phyloP scores from a whole-genome alignment of 1,284 basidiomycete species.

The Papiliotrema terrestris region DNA sequence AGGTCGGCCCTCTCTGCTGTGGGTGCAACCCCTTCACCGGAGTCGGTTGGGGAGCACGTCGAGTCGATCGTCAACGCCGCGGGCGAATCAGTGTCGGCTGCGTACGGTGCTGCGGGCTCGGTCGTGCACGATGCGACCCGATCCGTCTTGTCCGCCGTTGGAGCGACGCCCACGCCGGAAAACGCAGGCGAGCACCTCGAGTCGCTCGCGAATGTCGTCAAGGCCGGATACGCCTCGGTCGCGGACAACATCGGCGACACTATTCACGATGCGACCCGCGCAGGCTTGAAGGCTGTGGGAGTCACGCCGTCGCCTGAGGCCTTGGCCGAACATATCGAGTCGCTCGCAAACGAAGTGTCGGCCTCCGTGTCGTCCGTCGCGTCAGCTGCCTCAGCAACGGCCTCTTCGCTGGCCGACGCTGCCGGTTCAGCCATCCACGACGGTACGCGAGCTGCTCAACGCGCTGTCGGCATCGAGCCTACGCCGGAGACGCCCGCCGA shows the following conservation, averaged over 20 bases:
- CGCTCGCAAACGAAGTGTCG: constrained; percentile 15
- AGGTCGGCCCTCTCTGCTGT: constrained; percentile 19
- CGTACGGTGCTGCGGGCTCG: constrained; percentile 8
- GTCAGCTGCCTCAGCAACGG: constrained; percentile 6
- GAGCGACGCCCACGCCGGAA: constrained; percentile 15
- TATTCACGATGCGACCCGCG: constrained; percentile 16
- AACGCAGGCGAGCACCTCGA: constrained; percentile 11
- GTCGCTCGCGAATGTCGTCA: constrained; percentile 2
- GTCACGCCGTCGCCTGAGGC: constrained; percentile 10
- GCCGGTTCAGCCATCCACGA: constrained; percentile 15
- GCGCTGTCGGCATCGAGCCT: constrained; percentile 16
- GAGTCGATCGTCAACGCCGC: constrained; percentile 16
- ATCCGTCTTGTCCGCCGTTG: constrained; percentile 13
- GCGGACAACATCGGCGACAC: not conserved
- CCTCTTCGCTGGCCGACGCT: constrained; percentile 7
- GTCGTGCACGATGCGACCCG: constrained; percentile 16
- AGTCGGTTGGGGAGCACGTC: constrained; percentile 16
- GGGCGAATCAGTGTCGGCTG: constrained; percentile 7
- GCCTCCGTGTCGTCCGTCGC: constrained; percentile 4
- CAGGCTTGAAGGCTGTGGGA: constrained; percentile 13
- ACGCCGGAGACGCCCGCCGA: constrained; percentile 12
- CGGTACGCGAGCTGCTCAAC: constrained; percentile 18
- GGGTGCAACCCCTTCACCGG: constrained; percentile 15
- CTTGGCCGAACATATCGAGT: constrained; percentile 15
- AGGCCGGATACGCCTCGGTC: constrained; percentile 1